phyloP scores from a whole-genome alignment of 306 rosid genomes.

The Trifolium repens region DNA sequence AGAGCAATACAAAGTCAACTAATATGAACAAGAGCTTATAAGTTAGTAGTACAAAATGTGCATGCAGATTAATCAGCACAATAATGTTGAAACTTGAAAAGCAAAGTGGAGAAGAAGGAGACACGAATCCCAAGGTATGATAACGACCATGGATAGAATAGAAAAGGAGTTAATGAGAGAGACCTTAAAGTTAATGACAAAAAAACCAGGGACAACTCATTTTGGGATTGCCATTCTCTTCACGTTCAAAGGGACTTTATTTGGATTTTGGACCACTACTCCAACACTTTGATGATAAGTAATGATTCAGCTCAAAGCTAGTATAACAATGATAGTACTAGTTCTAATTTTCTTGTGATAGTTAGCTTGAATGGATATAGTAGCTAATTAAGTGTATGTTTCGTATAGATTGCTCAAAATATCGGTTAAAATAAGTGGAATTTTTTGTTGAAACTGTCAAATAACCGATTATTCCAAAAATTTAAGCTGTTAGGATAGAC shows the following conservation, averaged over 20 bases:
- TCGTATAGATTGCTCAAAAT: too few relatives aligned
- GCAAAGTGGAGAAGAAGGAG: neutral
- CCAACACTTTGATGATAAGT: neutral
- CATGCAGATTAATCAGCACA: neutral
- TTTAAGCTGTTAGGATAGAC: too few relatives aligned
- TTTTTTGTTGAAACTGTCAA: too few relatives aligned
- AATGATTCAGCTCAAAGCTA: neutral
- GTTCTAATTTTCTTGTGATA: neutral
- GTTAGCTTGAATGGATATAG: too few relatives aligned
- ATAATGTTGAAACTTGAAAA: neutral
- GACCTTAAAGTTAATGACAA: neutral
- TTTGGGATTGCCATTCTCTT: slow-evolving; percentile 5
- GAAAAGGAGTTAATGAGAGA: neutral
- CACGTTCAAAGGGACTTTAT: neutral
- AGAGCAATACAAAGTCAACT: too few relatives aligned
- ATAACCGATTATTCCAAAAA: too few relatives aligned
- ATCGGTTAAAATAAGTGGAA: too few relatives aligned
- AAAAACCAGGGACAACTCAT: neutral
- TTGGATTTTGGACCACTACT: neutral
- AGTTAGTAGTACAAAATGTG: neutral
- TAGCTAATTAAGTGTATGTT: too few relatives aligned
- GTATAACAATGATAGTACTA: neutral
- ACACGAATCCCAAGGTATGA: neutral
- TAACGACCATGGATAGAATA: slow-evolving; percentile 15
- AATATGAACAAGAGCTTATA: neutral